phyloP scores from a whole-genome alignment of 371 early-diverging fungal genomes.

The Mucor plumbeus region DNA sequence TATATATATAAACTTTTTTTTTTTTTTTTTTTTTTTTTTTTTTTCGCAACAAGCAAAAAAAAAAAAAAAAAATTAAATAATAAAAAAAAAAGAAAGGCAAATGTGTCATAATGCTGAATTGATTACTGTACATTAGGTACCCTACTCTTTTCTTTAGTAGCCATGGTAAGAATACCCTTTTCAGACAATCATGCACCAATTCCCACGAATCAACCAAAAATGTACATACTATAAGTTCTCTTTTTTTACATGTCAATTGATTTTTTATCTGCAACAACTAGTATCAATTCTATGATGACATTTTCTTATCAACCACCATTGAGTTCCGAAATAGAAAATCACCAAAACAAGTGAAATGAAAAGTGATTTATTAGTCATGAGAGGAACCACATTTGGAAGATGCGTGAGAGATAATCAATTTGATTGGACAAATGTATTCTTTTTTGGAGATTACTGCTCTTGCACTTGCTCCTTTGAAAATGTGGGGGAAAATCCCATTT shows the following conservation, averaged over 20 bases:
- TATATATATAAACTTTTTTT: background rate
- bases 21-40: background rate
- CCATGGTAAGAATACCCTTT: background rate
- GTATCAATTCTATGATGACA: background rate
- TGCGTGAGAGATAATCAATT: constrained; percentile 20
- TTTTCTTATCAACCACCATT: background rate
- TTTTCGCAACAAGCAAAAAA: background rate
- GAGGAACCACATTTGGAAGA: constrained; percentile 9
- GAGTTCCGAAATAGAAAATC: background rate
- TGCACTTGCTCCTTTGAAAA: background rate
- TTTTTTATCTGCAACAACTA: too few species aligned
- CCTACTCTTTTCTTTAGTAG: background rate
- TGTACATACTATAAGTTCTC: background rate
- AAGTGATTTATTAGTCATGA: constrained; percentile 8
- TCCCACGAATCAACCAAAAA: background rate
- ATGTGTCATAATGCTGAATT: constrained; percentile 1
- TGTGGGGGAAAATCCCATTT: constrained; percentile 11
- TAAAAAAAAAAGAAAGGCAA: background rate
- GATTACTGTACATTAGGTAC: constrained; percentile 1
- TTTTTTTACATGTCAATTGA: too few species aligned
- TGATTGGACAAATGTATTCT: constrained; percentile 12
- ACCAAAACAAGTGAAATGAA: constrained; percentile 14
- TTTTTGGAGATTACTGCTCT: constrained; percentile 10
- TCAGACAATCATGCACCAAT: background rate
- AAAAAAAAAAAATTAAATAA: too few species aligned